Conservation (phyloP, 257 asterid genomes). For the Gardenia jasminoides region DNA sequence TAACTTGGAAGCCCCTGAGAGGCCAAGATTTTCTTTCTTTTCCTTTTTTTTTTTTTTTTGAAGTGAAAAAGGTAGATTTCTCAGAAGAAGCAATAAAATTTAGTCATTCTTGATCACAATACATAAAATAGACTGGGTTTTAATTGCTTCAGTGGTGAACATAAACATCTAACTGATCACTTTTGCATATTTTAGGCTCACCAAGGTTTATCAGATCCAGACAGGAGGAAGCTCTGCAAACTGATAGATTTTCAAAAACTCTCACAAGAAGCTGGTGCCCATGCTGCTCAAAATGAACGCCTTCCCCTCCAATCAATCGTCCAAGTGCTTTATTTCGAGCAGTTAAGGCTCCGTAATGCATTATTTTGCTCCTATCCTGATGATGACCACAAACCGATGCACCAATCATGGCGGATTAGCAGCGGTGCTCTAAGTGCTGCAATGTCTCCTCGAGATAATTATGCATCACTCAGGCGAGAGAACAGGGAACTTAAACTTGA, state of each 20-base stretch:
- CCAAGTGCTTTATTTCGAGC: constrained; percentile 91
- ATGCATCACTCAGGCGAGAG: constrained; percentile 86
- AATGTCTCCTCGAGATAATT: constrained; percentile 89
- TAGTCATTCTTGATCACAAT: not conserved
- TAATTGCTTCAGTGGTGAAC: not conserved
- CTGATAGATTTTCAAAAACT: constrained; percentile 86
- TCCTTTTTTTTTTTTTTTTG: too few species aligned
- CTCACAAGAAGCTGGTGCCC: constrained; percentile 90
- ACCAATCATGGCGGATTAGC: constrained; percentile 80
- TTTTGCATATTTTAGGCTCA: constrained; percentile 60
- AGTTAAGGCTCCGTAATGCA: constrained; percentile 72
- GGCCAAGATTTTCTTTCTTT: not conserved
- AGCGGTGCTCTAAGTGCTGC: constrained; percentile 93
- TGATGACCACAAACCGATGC: constrained; percentile 78
- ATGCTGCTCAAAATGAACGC: constrained; percentile 96
- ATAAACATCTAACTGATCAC: not conserved
- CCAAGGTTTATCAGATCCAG: constrained; percentile 66
- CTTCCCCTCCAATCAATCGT: constrained; percentile 92
- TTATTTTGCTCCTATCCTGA: constrained; percentile 68
- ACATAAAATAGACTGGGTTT: not conserved
- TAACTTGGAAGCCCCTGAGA: not conserved
- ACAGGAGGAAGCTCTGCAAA: constrained; percentile 74
- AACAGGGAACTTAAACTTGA: constrained; percentile 92
- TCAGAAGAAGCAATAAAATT: not conserved
- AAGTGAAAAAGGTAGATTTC: too few species aligned